Evolutionary conservation across 345 rosid genomes (phyloP), one percentile per base, ranked within the genome.

Genomic region (Syzygium aqueum): DNA sequence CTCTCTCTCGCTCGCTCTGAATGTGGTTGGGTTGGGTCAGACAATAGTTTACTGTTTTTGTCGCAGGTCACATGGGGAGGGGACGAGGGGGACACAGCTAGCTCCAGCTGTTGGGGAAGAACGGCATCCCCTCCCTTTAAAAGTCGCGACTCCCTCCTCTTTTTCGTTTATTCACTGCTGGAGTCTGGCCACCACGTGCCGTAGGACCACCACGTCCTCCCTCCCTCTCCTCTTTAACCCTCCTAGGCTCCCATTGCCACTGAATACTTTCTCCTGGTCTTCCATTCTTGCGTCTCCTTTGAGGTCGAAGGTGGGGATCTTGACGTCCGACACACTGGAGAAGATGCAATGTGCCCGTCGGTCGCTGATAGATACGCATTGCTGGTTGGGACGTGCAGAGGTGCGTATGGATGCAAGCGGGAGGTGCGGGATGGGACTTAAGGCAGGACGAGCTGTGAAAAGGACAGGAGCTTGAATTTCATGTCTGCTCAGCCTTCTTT

Each of bases 51-150:
- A 73, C 80, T 78, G 53, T 17, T 78, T 84, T 4, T 53, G 65
- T 21, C 87, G 90, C 82, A 90, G 92, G 91, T 89, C 94, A 92
- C 94, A 91, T 92, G 93, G 95, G 88, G 77, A 67, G 85, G 33
- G 83, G 82, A 87, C 86, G 87, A 85, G 84, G 88, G 87, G 92
- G 27, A 4, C 80, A 93, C 95, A 93, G 95, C 95, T 93, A 90
- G 95, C 93, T 87, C 92, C 95, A 93, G 94, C 94, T 93, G 91
- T 88, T 89, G 86, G 49, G 80, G 80, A 19, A 40, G 80, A 73
- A 33, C 4, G 40, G 80, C 43, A 21, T 37, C 27, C 80, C 6
- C 80, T 73, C 46, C 78, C 63, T 59, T 59, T n/a, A 73, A 37
- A 73, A 73, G 80, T 73, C 27, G 80, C 49, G 49, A 22, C 27